Conservation (phyloP, 2,329 filamentous ascomycete species). For the Cordyceps cicadae region DNA sequence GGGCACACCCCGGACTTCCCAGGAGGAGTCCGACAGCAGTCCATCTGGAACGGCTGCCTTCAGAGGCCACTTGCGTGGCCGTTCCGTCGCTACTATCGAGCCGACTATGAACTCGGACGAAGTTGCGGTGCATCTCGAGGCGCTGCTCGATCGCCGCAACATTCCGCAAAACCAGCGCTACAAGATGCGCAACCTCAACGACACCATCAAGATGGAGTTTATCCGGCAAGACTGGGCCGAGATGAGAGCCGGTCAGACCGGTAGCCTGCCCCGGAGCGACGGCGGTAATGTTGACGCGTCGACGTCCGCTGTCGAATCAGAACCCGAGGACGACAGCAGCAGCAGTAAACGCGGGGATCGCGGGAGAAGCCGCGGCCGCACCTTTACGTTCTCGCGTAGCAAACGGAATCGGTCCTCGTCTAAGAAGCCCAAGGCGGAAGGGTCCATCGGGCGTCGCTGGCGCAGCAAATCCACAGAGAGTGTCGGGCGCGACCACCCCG, state of each 20-base stretch:
- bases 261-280: slow-evolving; percentile 27
- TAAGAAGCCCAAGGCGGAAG: slow-evolving; percentile 61
- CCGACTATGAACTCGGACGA: slow-evolving; percentile 42
- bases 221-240: slow-evolving; percentile 81
- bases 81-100: slow-evolving; percentile 39
- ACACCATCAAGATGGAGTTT: slow-evolving; percentile 91
- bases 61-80: slow-evolving; percentile 30
- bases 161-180: slow-evolving; percentile 90
- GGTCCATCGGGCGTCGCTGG: slow-evolving; percentile 54
- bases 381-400: slow-evolving; percentile 66
- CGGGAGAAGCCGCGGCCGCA: slow-evolving; percentile 55
- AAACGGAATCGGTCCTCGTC: slow-evolving; percentile 58
- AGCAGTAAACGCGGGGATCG: slow-evolving; percentile 34
- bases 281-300: slow-evolving; percentile 22
- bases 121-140: slow-evolving; percentile 50
- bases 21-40: background rate
- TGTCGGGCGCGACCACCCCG: slow-evolving; percentile 51
- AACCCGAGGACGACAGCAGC: slow-evolving; percentile 38
- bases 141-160: slow-evolving; percentile 73
- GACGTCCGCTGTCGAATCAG: slow-evolving; percentile 28
- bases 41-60: slow-evolving; percentile 24
- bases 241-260: slow-evolving; percentile 43
- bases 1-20: background rate
- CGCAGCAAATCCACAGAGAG: slow-evolving; percentile 67
- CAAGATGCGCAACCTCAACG: slow-evolving; percentile 84